Evolutionary conservation across 257 asterid species (phyloP), one percentile per base, ranked within the genome.

Genomic region (Capsicum chinense): DNA sequence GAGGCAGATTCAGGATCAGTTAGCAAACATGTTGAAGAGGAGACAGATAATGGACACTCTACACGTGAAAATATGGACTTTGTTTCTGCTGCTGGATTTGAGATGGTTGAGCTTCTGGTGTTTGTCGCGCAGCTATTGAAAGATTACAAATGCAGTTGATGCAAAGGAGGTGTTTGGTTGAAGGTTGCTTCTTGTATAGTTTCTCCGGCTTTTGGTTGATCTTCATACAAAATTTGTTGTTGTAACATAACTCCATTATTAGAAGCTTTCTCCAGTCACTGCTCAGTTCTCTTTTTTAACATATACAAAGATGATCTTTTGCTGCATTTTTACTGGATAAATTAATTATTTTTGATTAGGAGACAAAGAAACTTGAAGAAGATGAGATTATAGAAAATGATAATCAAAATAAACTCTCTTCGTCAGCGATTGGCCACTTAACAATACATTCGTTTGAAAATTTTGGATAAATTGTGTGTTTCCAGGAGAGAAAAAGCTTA

Each of bases 71-170:
- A 89, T 70, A 83, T 91, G 17, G 98, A 95, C 84, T 91, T 95
- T 81, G 98, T 95, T 83, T 92, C 98, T 39, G 98, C 94, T 66
- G 97, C 96, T 64, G 99, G 98, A 35, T 88, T 88, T 83, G 98
- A 95, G 90, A 94, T 95, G 97, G 95, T 95, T 85, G 98, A 95
- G 90, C 98, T 95, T 85, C 86, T 93, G 92, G 86, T 92, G 48
- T 89, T 94, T 81, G 93, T 93, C 62, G 94, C 98, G 54, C 92
- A 88, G 56, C 57, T 88, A 79, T 87, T 91, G 84, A 95, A 92
- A 87, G 92, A 85, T 63, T 52, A 42, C 48, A 64, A 81, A 35
- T 63, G 88, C n/a, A 17, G 48, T 35, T 79, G 66, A 63, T 17
- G 54, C 33, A 35, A 56, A 79, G 81, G 52, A 80, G 60, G 50